Evolutionary conservation across 495 filamentous ascomycete species (phyloP).

Genomic region (Trichoderma orchidacearum): DNA sequence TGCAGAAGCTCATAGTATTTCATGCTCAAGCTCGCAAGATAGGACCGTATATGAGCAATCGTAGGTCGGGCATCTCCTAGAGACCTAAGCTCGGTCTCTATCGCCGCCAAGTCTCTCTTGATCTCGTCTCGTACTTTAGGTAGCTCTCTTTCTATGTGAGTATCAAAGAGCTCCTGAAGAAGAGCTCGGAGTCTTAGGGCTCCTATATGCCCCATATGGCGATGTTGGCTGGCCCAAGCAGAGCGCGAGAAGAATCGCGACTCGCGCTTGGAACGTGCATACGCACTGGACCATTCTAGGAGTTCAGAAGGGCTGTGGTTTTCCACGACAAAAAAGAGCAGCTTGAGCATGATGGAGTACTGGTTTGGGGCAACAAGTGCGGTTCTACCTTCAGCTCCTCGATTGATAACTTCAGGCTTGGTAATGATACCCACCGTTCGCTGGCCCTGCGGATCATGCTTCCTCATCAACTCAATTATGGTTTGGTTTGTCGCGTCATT

Average conservation of each 20-base stretch:
- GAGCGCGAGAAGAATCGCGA: background rate
- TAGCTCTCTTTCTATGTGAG: constrained; percentile 9
- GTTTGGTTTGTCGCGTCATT: constrained; percentile 36
- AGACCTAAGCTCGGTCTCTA: constrained; percentile 1
- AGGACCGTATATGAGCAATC: constrained; percentile 4
- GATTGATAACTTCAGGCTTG: constrained; percentile 38
- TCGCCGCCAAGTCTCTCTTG: background rate
- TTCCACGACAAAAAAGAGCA: constrained; percentile 31
- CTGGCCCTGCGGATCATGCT: constrained; percentile 24
- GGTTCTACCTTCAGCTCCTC: constrained; percentile 8
- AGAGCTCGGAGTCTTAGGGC: constrained; percentile 4
- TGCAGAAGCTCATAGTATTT: constrained; percentile 7
- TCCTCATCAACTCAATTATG: constrained; percentile 26
- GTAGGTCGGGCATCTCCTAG: constrained; percentile 7
- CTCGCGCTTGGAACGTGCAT: background rate
- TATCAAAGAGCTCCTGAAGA: constrained; percentile 7
- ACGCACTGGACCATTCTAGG: background rate
- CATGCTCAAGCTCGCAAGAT: constrained; percentile 8
- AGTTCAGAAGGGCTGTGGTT: constrained; percentile 15
- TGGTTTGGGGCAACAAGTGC: constrained; percentile 22
- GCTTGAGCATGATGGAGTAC: constrained; percentile 28
- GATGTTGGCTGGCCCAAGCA: background rate
- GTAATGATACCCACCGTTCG: constrained; percentile 45
- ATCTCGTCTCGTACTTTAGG: constrained; percentile 8
- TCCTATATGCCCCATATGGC: constrained; percentile 2